Conservation (phyloP, 139 green algal species). For the Microglena sp. region DNA sequence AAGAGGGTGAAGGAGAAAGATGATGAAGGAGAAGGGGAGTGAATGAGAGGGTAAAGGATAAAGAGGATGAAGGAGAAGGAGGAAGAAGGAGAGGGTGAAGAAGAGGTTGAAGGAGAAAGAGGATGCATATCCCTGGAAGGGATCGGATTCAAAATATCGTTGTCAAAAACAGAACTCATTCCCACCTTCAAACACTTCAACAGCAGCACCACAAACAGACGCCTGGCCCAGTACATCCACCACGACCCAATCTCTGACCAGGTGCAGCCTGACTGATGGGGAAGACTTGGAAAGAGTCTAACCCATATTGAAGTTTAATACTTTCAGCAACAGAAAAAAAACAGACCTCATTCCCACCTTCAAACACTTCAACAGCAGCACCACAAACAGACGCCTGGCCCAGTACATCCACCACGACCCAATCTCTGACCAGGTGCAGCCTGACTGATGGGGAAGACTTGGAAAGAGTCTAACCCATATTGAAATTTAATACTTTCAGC, state of each 20-base stretch:
- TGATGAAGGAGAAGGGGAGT: too few species aligned
- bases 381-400: constrained; percentile 78
- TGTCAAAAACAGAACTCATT: too few species aligned
- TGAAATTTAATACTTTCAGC: constrained; percentile 91
- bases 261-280: constrained; percentile 74
- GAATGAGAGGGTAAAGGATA: too few species aligned
- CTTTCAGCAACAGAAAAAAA: background rate
- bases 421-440: constrained; percentile 77
- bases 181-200: too few species aligned
- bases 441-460: constrained; percentile 53
- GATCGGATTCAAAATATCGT: too few species aligned
- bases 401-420: constrained; percentile 84
- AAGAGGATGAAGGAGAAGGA: too few species aligned
- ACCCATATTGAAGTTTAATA: background rate
- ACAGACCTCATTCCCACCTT: too few species aligned
- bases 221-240: constrained; percentile 84
- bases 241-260: constrained; percentile 78
- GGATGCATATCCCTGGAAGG: too few species aligned
- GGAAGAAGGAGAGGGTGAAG: too few species aligned
- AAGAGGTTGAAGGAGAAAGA: too few species aligned
- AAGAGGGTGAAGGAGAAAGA: too few species aligned
- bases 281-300: constrained; percentile 59
- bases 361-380: background rate
- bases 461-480: constrained; percentile 93
- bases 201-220: too few species aligned